These are phyloP conservation scores for Mycena pura DNA, from an alignment of 768 basidiomycete species.

Conservation along the genomic window DNA sequence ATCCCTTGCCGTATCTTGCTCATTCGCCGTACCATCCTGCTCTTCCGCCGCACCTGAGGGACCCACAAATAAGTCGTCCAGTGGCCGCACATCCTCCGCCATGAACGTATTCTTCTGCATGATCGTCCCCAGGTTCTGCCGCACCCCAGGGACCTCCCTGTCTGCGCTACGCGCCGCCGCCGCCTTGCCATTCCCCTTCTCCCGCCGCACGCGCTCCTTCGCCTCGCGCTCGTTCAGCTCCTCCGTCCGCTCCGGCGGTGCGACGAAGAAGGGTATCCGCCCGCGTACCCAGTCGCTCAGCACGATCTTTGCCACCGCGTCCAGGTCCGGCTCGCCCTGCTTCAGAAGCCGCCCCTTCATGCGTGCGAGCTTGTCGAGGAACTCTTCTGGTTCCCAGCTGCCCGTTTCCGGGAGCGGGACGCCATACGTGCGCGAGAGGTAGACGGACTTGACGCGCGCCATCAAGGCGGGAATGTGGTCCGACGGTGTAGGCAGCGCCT, in stretches of 20 bases:
- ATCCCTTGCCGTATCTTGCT: slow-evolving; percentile 46
- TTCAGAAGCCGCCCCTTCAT: slow-evolving; percentile 92
- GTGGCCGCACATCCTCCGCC: slow-evolving; percentile 77
- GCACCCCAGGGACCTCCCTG: slow-evolving; percentile 64
- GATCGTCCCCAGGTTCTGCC: slow-evolving; percentile 86
- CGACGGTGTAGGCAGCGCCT: slow-evolving; percentile 90
- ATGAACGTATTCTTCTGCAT: slow-evolving; percentile 90
- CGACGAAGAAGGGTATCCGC: slow-evolving; percentile 94
- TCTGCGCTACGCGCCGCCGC: slow-evolving; percentile 37
- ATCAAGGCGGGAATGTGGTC: slow-evolving; percentile 92
- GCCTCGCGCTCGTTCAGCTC: slow-evolving; percentile 72
- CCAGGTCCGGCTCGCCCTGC: slow-evolving; percentile 92
- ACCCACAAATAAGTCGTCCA: slow-evolving; percentile 60
- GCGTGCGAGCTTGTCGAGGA: slow-evolving; percentile 85
- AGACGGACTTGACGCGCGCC: slow-evolving; percentile 90
- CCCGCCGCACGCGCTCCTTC: slow-evolving; percentile 53
- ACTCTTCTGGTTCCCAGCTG: slow-evolving; percentile 75
- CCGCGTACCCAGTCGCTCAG: slow-evolving; percentile 97
- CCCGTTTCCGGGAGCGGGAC: slow-evolving; percentile 67
- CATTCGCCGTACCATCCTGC: slow-evolving; percentile 45
- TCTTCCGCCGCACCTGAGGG: slow-evolving; percentile 51
- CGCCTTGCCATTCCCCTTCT: slow-evolving; percentile 55
- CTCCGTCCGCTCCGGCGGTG: slow-evolving; percentile 85
- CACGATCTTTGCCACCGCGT: slow-evolving; percentile 93
- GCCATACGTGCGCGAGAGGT: slow-evolving; percentile 86